phyloP scores from a whole-genome alignment of 805 yeast genomes.

The Pichia californica region DNA sequence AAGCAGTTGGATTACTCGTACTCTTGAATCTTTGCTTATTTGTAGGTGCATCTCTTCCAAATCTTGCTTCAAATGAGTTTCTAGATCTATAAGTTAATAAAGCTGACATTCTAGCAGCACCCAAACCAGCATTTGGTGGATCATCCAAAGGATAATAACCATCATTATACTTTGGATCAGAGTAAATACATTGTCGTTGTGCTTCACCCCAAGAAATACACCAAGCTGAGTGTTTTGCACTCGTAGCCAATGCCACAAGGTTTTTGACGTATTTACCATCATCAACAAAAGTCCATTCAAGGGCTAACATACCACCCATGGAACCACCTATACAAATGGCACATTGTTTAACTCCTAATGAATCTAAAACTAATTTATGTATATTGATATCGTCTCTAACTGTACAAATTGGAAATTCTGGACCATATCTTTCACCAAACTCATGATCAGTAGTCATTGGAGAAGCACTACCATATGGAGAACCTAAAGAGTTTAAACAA shows the following conservation, averaged over 20 bases:
- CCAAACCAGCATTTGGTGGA: conserved; percentile 79
- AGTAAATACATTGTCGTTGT: conserved; percentile 90
- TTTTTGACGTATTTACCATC: conserved; percentile 63
- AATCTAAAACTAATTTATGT: conserved; percentile 72
- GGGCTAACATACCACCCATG: conserved; percentile 96
- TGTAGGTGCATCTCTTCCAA: conserved; percentile 74
- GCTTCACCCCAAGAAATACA: conserved; percentile 99
- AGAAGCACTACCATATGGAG: conserved; percentile 94
- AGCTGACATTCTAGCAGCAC: conserved; percentile 98
- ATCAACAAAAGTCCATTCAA: conserved; percentile 69
- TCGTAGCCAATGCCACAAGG: conserved; percentile 82
- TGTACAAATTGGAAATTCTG: conserved; percentile 89
- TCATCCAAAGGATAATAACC: conserved; percentile 78
- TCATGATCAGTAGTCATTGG: conserved; percentile 80
- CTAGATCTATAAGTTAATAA: conserved; percentile 86
- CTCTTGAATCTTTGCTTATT: conserved; percentile 21
- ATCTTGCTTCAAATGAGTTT: conserved; percentile 83
- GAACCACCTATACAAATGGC: conserved; percentile 94
- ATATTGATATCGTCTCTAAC: conserved; percentile 87
- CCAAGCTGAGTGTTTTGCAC: conserved; percentile 96
- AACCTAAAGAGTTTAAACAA: conserved; percentile 89
- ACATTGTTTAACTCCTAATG: conserved; percentile 67
- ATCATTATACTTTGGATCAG: conserved; percentile 88
- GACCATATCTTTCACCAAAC: conserved; percentile 78
- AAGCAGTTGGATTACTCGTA: neutral